Evolutionary conservation across 352 stramenopile species (phyloP).

Genomic region (Globisporangium carolinianum): DNA sequence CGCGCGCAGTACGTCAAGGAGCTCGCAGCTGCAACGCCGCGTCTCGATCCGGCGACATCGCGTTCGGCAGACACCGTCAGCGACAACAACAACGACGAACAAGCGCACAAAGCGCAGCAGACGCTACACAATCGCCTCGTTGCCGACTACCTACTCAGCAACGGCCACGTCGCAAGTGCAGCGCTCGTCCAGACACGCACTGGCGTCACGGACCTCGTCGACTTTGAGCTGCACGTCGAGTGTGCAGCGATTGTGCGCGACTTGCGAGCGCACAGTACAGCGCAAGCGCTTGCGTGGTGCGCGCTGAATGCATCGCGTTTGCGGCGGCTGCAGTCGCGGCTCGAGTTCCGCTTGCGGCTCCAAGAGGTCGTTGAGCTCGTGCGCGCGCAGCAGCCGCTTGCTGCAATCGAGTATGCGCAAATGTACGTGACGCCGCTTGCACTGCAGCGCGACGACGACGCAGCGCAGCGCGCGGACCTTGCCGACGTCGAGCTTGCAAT

Average conservation of each 20-base stretch:
- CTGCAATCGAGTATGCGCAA: constrained; percentile 68
- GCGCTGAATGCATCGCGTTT: constrained; percentile 62
- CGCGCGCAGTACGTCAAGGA: constrained; percentile 38
- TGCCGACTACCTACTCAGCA: constrained; percentile 66
- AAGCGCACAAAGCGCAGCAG: constrained; percentile 14
- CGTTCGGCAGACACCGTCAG: not conserved
- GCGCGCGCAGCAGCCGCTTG: constrained; percentile 56
- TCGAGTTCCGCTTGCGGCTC: constrained; percentile 71
- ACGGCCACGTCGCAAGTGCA: constrained; percentile 54
- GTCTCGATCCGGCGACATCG: constrained; percentile 8
- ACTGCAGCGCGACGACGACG: constrained; percentile 53
- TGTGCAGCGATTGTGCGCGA: constrained; percentile 53
- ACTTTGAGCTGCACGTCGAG: constrained; percentile 52
- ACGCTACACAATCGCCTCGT: constrained; percentile 48
- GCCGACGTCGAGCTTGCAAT: constrained; percentile 62
- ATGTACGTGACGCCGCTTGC: constrained; percentile 52
- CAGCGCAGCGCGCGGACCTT: constrained; percentile 43
- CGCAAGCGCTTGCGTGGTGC: constrained; percentile 60
- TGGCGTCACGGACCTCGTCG: constrained; percentile 57
- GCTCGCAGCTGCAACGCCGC: constrained; percentile 20
- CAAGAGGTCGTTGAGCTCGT: constrained; percentile 81
- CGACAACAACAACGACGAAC: constrained; percentile 1
- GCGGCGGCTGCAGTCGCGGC: constrained; percentile 51
- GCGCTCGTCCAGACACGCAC: constrained; percentile 63
- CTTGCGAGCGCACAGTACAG: constrained; percentile 36